These are phyloP conservation scores for Murraya koenigii DNA, from an alignment of 345 rosid species.

Conservation along the genomic window DNA sequence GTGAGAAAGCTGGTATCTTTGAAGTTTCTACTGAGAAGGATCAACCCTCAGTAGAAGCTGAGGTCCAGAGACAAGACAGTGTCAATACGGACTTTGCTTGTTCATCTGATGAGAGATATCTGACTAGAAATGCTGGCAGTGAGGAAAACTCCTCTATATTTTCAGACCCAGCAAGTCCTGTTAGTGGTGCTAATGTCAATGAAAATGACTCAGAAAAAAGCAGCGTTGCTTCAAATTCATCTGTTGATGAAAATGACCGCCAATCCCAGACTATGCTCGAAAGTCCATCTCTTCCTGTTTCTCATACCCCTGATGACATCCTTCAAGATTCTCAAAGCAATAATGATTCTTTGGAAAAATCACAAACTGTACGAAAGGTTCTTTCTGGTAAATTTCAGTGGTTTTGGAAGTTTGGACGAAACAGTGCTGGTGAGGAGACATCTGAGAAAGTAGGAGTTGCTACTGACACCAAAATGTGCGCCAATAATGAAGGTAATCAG, in stretches of 20 bases:
- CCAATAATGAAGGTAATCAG: slow-evolving; percentile 28
- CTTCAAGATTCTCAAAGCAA: slow-evolving; percentile 29
- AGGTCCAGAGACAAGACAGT: slow-evolving; percentile 29
- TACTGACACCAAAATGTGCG: slow-evolving; percentile 34
- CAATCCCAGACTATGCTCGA: slow-evolving; percentile 33
- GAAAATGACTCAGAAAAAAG: slow-evolving; percentile 71
- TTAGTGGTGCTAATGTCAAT: slow-evolving; percentile 41
- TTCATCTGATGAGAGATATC: slow-evolving; percentile 46
- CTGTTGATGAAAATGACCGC: slow-evolving; percentile 41
- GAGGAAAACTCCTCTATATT: slow-evolving; percentile 60
- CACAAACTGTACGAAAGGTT: slow-evolving; percentile 34
- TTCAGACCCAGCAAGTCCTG: slow-evolving; percentile 57
- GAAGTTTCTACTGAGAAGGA: slow-evolving; percentile 28
- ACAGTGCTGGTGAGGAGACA: slow-evolving; percentile 43
- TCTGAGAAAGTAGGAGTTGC: slow-evolving; percentile 33
- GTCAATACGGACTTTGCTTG: slow-evolving; percentile 23
- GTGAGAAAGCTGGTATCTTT: slow-evolving; percentile 23
- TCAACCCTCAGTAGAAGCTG: slow-evolving; percentile 18
- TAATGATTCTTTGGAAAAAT: slow-evolving; percentile 30
- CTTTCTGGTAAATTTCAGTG: slow-evolving; percentile 81
- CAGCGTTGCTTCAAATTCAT: slow-evolving; percentile 55
- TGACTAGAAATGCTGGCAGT: slow-evolving; percentile 39
- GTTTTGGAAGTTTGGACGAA: slow-evolving; percentile 88
- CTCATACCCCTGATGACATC: slow-evolving; percentile 40
- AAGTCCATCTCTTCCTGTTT: slow-evolving; percentile 54